Percentiles rank a stretch among this genome's conserved stretches.
phyloP scores from a whole-genome alignment of 768 basidiomycete species.

The Pleurotus eryngii region DNA sequence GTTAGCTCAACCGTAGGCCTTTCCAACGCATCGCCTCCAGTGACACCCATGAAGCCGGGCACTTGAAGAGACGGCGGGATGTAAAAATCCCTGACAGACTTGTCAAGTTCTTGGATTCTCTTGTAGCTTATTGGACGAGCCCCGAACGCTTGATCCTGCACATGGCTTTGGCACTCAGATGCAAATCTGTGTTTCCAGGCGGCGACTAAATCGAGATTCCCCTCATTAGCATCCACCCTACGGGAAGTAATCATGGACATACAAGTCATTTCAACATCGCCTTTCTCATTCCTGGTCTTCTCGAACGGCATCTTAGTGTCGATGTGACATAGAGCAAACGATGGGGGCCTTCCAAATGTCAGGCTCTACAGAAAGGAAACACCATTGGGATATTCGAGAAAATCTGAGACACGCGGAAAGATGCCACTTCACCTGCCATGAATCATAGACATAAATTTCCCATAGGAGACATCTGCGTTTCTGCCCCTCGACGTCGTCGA shows the following conservation, averaged over 20 bases:
- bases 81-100: slow-evolving; percentile 60
- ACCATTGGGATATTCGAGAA: slow-evolving; percentile 2
- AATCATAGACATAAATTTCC: slow-evolving; percentile 66
- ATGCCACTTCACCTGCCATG: slow-evolving; percentile 54
- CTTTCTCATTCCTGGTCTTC: slow-evolving; percentile 38
- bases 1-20: slow-evolving; percentile 53
- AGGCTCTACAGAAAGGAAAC: slow-evolving; percentile 45
- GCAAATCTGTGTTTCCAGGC: slow-evolving; percentile 71
- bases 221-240: slow-evolving; percentile 1
- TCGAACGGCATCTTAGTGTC: slow-evolving; percentile 52
- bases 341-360: slow-evolving; percentile 70
- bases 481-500: slow-evolving; percentile 52
- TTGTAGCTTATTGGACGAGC: slow-evolving; percentile 60
- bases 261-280: slow-evolving; percentile 65
- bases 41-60: slow-evolving; percentile 57
- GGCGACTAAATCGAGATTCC: slow-evolving; percentile 36
- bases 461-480: slow-evolving; percentile 60
- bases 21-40: slow-evolving; percentile 35
- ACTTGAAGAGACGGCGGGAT: slow-evolving; percentile 64
- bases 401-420: background rate
- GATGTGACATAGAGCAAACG: slow-evolving; percentile 54
- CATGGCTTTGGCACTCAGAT: slow-evolving; percentile 56
- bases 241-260: slow-evolving; percentile 18
- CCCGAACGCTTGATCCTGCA: slow-evolving; percentile 69
- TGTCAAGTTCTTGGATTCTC: slow-evolving; percentile 60